Evolutionary conservation across 192 early-diverging fungal species (phyloP).

Genomic region (Dissophora globulifera): DNA sequence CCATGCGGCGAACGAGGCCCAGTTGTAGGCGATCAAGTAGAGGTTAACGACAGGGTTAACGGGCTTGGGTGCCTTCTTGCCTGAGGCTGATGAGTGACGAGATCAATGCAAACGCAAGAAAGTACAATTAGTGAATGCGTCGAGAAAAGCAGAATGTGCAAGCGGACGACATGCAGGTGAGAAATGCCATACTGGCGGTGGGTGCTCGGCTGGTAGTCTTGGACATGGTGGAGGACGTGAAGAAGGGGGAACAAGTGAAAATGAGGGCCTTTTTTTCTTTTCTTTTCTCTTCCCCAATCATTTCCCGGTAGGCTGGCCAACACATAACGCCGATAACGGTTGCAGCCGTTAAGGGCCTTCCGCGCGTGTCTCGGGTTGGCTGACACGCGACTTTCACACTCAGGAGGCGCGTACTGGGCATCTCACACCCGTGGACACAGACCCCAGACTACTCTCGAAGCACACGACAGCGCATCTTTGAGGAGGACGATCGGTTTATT

Average conservation of each 20-base stretch:
- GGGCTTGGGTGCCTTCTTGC: slow-evolving; percentile 47
- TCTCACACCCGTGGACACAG: too few relatives aligned
- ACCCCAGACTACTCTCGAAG: too few relatives aligned
- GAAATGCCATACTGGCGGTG: slow-evolving; percentile 14
- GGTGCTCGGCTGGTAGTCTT: slow-evolving; percentile 29
- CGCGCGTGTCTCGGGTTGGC: too few relatives aligned
- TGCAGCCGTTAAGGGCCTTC: too few relatives aligned
- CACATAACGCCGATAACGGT: too few relatives aligned
- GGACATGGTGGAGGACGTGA: slow-evolving; percentile 17
- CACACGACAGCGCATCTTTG: too few relatives aligned
- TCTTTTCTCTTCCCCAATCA: slow-evolving; percentile 12
- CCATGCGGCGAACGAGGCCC: slow-evolving; percentile 86
- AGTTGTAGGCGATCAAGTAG: slow-evolving; percentile 91
- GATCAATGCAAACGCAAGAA: background rate
- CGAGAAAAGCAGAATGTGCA: too few relatives aligned
- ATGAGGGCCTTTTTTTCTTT: background rate
- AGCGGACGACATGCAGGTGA: background rate
- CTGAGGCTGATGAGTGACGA: slow-evolving; percentile 15
- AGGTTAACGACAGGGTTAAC: slow-evolving; percentile 51
- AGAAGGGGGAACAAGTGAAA: background rate
- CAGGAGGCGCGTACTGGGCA: too few relatives aligned
- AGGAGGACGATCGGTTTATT: too few relatives aligned
- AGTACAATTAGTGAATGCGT: too few relatives aligned
- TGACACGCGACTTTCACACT: too few relatives aligned
- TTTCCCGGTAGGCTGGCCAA: too few relatives aligned